These are phyloP conservation scores for Biscogniauxia sp. DNA, from an alignment of 2,329 filamentous ascomycete genomes.

Conservation along the genomic window DNA sequence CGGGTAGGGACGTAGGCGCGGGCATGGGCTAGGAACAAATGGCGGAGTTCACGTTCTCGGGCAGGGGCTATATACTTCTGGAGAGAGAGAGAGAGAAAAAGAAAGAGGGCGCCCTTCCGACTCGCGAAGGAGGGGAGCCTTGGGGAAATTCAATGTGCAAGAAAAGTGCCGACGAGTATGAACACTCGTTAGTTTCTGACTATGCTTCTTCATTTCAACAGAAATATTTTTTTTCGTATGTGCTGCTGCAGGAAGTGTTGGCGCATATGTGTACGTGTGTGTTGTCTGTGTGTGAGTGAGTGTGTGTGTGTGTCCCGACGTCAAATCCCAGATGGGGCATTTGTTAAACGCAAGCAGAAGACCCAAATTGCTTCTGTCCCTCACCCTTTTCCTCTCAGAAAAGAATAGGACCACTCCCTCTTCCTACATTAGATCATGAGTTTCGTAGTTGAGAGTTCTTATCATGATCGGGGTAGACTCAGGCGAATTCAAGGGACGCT, in stretches of 20 bases:
- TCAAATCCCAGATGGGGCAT: no score
- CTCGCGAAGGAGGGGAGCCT: background rate
- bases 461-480: background rate
- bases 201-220: background rate
- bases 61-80: background rate
- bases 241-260: no score
- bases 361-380: no score
- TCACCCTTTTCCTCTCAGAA: no score
- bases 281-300: no score
- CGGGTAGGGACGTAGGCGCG: background rate
- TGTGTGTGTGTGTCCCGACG: no score
- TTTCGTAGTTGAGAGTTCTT: background rate
- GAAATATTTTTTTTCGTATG: background rate
- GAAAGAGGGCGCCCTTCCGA: background rate
- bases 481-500: background rate
- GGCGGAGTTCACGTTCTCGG: background rate
- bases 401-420: background rate
- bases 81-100: background rate
- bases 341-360: no score
- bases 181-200: background rate
- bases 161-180: background rate
- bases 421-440: background rate
- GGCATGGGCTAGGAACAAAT: background rate
- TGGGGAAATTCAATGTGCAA: background rate
- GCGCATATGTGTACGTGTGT: background rate